Evolutionary conservation across 1,284 basidiomycete genomes (phyloP), one percentile per base, ranked within the genome.

Genomic region (Leccinum pachyderme): DNA sequence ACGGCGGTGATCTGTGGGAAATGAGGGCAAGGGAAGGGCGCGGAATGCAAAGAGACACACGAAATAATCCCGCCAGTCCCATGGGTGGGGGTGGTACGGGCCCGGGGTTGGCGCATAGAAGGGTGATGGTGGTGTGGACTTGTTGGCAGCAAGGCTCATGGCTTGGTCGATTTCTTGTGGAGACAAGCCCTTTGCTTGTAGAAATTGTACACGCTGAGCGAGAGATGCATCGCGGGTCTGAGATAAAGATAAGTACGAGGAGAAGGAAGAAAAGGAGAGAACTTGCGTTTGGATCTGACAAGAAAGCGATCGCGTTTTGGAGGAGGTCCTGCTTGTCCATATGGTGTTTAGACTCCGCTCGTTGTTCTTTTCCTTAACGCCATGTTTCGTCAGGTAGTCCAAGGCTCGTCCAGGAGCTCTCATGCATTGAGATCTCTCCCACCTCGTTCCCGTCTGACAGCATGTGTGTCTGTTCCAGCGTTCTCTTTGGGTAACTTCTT

Each of bases 31-130:
- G 65, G 67, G 70, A 2, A 52, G 54, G 47, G 31, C 13, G 41
- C 41, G 47, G 44, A 29, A 47, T 25, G 28, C 37, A 51, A 32
- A 43, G 25, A 22, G 12, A 74, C 91, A 71, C 68, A 94, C 93
- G 72, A 97, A 98, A 71, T 95, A 91, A 73, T 98, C 95, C 57
- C 94, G 79, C 95, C 95, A 98, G 72, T 97, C 95, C 78, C 86
- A 86, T 18, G 82, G 84, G 33, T 70, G 59, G 18, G 18, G 18
- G 32, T 72, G 67, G 64, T 81, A 82, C 2, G 74, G 72, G 37
- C 74, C 60, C 27, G 18, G 18, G 0, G 37, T n/a, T 1, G 75
- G 73, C 2, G 69, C 74, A 67, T 83, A 84, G 2, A 68, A 62
- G 28, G 63, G 59, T 64, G 76, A 76, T 4, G 68, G 62, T 8